These are phyloP conservation scores for Aspergillus jensenii DNA, from an alignment of 2,329 filamentous ascomycete genomes.

Conservation along the genomic window DNA sequence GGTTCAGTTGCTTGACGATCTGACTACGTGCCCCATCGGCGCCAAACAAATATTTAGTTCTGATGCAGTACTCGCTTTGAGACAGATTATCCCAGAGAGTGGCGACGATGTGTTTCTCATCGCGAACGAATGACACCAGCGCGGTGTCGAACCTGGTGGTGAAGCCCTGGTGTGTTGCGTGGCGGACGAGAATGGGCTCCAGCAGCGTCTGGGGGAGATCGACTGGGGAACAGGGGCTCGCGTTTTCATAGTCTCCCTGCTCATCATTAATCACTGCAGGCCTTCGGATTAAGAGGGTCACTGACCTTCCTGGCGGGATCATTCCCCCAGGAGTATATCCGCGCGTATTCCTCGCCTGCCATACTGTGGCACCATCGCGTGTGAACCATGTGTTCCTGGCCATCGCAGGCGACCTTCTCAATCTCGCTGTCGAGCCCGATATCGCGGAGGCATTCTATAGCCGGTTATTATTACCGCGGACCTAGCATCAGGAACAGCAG, in stretches of 20 bases:
- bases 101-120: background rate
- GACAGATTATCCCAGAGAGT: conserved; percentile 30
- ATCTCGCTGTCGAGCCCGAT: background rate
- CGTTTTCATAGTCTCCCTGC: conserved; percentile 45
- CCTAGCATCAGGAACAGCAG: too few relatives aligned
- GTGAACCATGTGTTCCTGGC: conserved; percentile 44
- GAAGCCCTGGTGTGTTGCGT: conserved; percentile 44
- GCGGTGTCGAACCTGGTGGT: conserved; percentile 44
- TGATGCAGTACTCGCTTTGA: conserved; percentile 41
- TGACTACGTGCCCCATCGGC: conserved; percentile 47
- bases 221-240: conserved; percentile 43
- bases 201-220: conserved; percentile 52
- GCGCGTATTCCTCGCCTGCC: conserved; percentile 53
- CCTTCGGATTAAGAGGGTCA: accelerated
- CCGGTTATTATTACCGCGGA: too few relatives aligned
- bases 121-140: background rate
- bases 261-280: background rate
- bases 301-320: conserved; percentile 45
- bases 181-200: conserved; percentile 48
- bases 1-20: background rate
- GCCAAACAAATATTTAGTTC: conserved; percentile 59
- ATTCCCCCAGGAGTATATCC: conserved; percentile 54
- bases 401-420: background rate
- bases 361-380: conserved; percentile 56
- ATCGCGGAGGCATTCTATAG: background rate